Evolutionary conservation across 164 flowering plant genomes (phyloP).

Genomic region (Dillenia suffruticosa): DNA sequence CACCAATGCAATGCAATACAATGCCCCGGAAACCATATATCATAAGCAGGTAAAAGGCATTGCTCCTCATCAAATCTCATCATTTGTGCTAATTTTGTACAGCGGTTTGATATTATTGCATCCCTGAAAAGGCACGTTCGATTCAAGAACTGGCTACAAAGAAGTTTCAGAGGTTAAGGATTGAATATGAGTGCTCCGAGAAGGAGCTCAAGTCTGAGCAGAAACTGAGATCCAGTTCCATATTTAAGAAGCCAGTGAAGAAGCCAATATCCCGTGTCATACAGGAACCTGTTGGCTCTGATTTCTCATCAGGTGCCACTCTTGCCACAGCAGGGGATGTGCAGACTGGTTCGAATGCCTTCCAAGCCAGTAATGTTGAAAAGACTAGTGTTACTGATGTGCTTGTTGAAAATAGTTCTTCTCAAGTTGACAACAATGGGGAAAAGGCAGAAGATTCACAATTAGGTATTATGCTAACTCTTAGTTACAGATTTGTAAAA

Average conservation of each 20-base stretch:
- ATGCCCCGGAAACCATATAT: conserved; percentile 86
- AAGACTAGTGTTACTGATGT: conserved; percentile 38
- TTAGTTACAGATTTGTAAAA: not conserved
- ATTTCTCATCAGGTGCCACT: conserved; percentile 82
- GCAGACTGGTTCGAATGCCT: conserved; percentile 26
- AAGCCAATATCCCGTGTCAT: conserved; percentile 32
- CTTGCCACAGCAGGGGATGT: conserved; percentile 60
- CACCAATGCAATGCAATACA: conserved; percentile 96
- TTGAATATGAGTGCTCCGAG: conserved; percentile 35
- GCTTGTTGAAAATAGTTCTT: conserved; percentile 43
- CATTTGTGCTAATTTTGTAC: not conserved
- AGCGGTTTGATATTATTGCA: not conserved
- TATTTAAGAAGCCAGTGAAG: conserved; percentile 47
- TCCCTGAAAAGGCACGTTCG: conserved; percentile 60
- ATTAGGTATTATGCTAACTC: conserved; percentile 39
- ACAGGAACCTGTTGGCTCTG: conserved; percentile 75
- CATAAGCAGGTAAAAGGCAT: conserved; percentile 62
- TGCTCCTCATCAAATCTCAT: no score
- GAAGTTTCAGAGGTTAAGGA: conserved; percentile 63
- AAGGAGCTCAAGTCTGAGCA: conserved; percentile 55
- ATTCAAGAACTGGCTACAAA: conserved; percentile 84
- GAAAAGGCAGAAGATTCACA: conserved; percentile 64
- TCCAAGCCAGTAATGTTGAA: conserved; percentile 39
- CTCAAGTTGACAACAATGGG: conserved; percentile 35
- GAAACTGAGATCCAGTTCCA: conserved; percentile 31